Evolutionary conservation across 2,329 filamentous ascomycete genomes (phyloP).

Genomic region (Talaromyces sp.): DNA sequence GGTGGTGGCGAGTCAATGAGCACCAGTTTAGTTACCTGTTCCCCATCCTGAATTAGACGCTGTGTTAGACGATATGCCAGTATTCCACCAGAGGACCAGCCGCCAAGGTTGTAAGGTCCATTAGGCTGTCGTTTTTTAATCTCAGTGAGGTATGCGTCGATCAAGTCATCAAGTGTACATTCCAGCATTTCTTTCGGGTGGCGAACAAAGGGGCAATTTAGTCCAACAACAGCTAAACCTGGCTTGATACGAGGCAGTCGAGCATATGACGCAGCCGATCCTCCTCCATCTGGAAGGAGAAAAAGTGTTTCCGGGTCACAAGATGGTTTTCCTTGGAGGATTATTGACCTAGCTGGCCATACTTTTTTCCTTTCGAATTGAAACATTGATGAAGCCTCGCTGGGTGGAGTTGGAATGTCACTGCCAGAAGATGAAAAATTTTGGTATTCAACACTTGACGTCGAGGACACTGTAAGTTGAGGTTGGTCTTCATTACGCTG

Average conservation of each 20-base stretch:
- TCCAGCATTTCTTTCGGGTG: constrained; percentile 10
- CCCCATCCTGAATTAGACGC: constrained; percentile 45
- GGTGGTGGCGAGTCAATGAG: constrained; percentile 64
- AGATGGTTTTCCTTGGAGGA: constrained; percentile 37
- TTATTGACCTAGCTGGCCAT: constrained; percentile 12
- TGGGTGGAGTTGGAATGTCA: background rate
- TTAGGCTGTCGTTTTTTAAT: constrained; percentile 42
- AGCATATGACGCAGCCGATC: constrained; percentile 41
- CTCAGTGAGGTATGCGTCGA: background rate
- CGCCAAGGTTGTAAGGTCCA: constrained; percentile 60
- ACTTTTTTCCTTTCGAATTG: background rate
- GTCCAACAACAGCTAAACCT: constrained; percentile 36
- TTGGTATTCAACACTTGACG: background rate
- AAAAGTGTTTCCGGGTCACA: constrained; percentile 36
- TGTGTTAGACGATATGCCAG: constrained; percentile 63
- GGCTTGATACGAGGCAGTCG: constrained; percentile 34
- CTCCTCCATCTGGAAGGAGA: constrained; percentile 40
- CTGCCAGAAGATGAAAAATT: background rate
- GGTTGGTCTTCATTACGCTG: background rate
- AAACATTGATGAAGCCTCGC: background rate
- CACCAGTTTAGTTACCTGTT: constrained; percentile 41
- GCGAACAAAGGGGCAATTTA: constrained; percentile 38
- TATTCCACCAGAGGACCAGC: constrained; percentile 71
- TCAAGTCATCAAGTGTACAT: background rate
- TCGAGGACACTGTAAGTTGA: background rate